Conservation (phyloP, 768 basidiomycete genomes). For the Suillus variegatus region DNA sequence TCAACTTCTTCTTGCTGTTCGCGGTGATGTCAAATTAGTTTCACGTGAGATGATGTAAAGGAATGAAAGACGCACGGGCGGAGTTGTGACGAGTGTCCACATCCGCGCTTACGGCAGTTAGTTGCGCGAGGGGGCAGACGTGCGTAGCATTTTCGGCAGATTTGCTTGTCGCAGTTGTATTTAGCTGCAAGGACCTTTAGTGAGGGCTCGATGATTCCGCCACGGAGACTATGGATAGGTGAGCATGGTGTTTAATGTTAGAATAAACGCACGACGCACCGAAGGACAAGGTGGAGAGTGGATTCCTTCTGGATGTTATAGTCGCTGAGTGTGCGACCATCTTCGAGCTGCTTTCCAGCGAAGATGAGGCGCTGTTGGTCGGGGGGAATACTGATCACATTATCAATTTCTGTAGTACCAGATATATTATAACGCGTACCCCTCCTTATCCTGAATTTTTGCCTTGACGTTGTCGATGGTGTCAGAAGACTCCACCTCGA, state of each 20-base stretch:
- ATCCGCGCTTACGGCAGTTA: conserved; percentile 96
- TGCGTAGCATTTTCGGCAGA: conserved; percentile 99
- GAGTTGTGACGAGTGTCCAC: conserved; percentile 89
- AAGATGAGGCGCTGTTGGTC: conserved; percentile 96
- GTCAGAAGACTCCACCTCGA: conserved; percentile 96
- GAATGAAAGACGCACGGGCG: conserved; percentile 66
- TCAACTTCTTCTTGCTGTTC: conserved; percentile 91
- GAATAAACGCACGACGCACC: conserved; percentile 47
- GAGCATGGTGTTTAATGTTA: not conserved
- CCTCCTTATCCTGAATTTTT: conserved; percentile 80
- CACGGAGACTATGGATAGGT: conserved; percentile 69
- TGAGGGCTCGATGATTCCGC: conserved; percentile 99
- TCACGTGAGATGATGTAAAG: not conserved
- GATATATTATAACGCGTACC: conserved; percentile 49
- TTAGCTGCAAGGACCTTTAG: conserved; percentile 95
- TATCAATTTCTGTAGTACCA: conserved; percentile 41
- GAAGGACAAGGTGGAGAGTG: conserved; percentile 95
- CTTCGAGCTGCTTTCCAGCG: conserved; percentile 98
- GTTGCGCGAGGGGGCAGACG: conserved; percentile 99
- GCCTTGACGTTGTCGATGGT: conserved; percentile 96
- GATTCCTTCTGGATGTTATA: conserved; percentile 99
- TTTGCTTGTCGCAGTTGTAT: conserved; percentile 99
- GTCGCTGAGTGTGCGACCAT: conserved; percentile 93
- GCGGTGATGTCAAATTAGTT: conserved; percentile 5
- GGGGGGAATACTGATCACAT: conserved; percentile 75